Evolutionary conservation across 2,329 filamentous ascomycete genomes (phyloP).

Genomic region (Alternaria rosae): DNA sequence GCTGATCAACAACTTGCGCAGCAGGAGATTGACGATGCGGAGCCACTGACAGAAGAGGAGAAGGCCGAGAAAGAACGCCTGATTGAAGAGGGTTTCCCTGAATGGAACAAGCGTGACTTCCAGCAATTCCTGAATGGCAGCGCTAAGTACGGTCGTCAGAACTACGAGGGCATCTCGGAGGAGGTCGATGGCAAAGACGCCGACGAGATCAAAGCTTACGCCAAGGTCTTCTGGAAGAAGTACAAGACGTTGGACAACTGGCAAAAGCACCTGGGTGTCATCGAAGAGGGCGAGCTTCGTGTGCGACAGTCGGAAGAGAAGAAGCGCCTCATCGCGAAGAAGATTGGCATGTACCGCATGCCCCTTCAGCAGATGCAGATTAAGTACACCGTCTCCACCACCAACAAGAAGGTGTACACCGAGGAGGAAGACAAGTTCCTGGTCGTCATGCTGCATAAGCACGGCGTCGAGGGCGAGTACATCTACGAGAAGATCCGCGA

Average conservation of each 20-base stretch:
- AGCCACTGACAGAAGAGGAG: conserved; percentile 87
- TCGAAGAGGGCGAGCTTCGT: conserved; percentile 92
- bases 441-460: conserved; percentile 89
- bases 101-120: conserved; percentile 98
- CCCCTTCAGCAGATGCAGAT: conserved; percentile 97
- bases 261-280: conserved; percentile 84
- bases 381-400: conserved; percentile 98
- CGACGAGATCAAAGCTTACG: conserved; percentile 86
- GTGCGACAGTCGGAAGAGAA: conserved; percentile 89
- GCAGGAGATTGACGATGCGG: conserved; percentile 90
- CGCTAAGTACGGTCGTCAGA: conserved; percentile 86
- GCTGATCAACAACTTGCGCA: conserved; percentile 88
- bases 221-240: conserved; percentile 95
- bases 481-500: conserved; percentile 96
- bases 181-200: conserved; percentile 92
- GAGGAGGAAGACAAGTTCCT: conserved; percentile 98
- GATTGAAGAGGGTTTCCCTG: conserved; percentile 83
- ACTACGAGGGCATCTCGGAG: conserved; percentile 83
- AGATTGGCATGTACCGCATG: conserved; percentile 96
- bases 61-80: conserved; percentile 84
- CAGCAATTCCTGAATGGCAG: conserved; percentile 97
- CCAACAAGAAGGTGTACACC: conserved; percentile 99
- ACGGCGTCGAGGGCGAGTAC: conserved; percentile 88
- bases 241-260: conserved; percentile 91
- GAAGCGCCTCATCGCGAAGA: conserved; percentile 90